Base-by-base conservation (phyloP, 371 early-diverging fungal species). In the Dichotomocladium elegans region DNA sequence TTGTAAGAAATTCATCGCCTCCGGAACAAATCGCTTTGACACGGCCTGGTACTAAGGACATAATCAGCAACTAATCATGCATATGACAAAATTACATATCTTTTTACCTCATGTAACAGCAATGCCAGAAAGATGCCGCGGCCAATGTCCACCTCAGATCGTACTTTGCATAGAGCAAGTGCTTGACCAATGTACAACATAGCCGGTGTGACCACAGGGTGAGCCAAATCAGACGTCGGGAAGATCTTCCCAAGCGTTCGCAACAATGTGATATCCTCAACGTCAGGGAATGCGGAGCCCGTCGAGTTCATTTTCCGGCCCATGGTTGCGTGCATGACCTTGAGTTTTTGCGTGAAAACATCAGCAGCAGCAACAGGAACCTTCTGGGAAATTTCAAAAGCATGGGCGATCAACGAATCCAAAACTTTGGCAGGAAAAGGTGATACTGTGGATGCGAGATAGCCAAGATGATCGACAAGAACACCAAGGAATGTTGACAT, bases 221-320 rank as follows among this genome's bases (percentile, higher is more conserved):
- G 95, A 44, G 77, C 79, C 47, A 85, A 81, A 81, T 97, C 98
- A 4, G 96, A 93, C 8, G 92, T 83, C 3, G 94, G 90, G 63
- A 92, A 95, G 8, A 88, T 71, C 35, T 85, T 79, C 3, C 83
- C 83, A 34, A 92, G 71, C 12, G 83, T 50, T 17, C 83, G 78
- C 33, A 93, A 63, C 21, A 79, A 53, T 21, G 81, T 68, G 41
- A 90, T 49, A 47, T 89, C 85, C 35, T 79, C 81, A 21, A 73
- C 66, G 35, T 72, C 68, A 35, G 74, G 80, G 71, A 67, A 83
- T 26, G 57, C 66, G 34, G 60, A 78, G 29, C 46, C 48, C 1
- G 15, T 53, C 12, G 29, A 57, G 52, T 67, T 66, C 57, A 73
- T 60, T 45, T 61, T 66, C 31, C 64, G 68, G 0, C 61, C 64